Percentiles rank a stretch among this genome's conserved stretches.
Evolutionary conservation across 2,329 filamentous ascomycete genomes (phyloP).

Genomic region (Talaromyces islandicus): DNA sequence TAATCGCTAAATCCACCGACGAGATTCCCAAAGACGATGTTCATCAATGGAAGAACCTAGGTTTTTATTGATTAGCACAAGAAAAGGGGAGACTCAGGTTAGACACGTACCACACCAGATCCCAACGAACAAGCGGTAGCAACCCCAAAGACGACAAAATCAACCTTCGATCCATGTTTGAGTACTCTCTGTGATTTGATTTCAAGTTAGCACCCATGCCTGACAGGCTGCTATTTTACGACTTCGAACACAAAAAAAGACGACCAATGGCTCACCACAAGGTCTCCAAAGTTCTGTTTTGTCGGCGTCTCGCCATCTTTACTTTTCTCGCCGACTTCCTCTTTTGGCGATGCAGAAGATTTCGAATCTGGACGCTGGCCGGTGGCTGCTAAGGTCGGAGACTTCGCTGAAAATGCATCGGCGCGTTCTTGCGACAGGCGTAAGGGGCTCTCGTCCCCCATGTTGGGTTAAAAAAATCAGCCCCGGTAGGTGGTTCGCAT

Average conservation of each 20-base stretch:
- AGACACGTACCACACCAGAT: background rate
- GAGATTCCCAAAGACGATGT: slow-evolving; percentile 52
- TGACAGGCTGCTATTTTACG: background rate
- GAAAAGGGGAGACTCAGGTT: background rate
- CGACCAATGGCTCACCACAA: background rate
- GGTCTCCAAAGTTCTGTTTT: background rate
- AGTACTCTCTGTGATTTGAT: background rate
- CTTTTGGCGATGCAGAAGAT: background rate
- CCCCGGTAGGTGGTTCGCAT: background rate
- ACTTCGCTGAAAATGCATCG: background rate
- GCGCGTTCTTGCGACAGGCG: background rate
- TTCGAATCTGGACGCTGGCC: background rate
- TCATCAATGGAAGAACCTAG: slow-evolving; percentile 45
- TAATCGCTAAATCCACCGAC: slow-evolving; percentile 55
- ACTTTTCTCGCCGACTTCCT: background rate
- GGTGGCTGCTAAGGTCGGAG: background rate
- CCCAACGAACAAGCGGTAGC: background rate
- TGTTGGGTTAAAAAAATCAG: background rate
- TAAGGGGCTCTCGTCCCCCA: background rate
- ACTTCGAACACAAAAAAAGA: background rate
- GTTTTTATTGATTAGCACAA: background rate
- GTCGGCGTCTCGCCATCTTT: background rate
- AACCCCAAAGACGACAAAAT: background rate
- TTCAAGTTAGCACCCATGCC: background rate
- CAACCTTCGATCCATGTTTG: background rate